phyloP scores from a whole-genome alignment of 805 yeast genomes.

The Suhomyces prunicola region DNA sequence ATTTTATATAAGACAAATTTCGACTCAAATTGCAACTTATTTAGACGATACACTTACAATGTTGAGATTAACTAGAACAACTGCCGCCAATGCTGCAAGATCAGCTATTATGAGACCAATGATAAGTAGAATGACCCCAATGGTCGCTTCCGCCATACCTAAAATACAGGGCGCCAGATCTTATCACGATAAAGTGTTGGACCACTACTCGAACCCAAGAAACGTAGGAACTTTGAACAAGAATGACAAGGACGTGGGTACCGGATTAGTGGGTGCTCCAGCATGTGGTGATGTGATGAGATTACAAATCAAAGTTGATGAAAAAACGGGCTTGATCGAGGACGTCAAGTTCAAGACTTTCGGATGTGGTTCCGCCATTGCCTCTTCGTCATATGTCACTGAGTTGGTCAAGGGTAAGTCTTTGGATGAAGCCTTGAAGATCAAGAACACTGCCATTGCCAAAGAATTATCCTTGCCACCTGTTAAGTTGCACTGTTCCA shows the following conservation, averaged over 20 bases:
- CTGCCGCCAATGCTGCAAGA: conserved; percentile 6
- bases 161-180: conserved; percentile 17
- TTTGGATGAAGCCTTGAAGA: conserved; percentile 86
- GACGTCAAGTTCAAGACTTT: conserved; percentile 98
- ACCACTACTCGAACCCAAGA: conserved; percentile 94
- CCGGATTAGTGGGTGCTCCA: conserved; percentile 98
- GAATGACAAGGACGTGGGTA: conserved; percentile 73
- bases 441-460: conserved; percentile 93
- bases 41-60: conserved; percentile 8
- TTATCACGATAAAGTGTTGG: conserved; percentile 93
- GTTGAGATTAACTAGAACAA: conserved; percentile 24
- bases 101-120: conserved; percentile 1
- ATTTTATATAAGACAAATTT: not conserved
- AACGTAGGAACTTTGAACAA: conserved; percentile 94
- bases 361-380: conserved; percentile 99
- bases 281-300: conserved; percentile 99
- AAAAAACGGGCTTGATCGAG: conserved; percentile 82
- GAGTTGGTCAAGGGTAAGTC: conserved; percentile 94
- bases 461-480: conserved; percentile 94
- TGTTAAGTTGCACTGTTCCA: conserved; percentile 94
- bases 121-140: conserved; percentile 6
- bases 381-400: conserved; percentile 91
- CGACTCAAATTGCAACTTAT: not conserved
- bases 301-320: conserved; percentile 90
- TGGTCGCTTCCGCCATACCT: conserved; percentile 5